Evolutionary conservation across 768 basidiomycete genomes (phyloP).

Genomic region (Roridomyces roridus): DNA sequence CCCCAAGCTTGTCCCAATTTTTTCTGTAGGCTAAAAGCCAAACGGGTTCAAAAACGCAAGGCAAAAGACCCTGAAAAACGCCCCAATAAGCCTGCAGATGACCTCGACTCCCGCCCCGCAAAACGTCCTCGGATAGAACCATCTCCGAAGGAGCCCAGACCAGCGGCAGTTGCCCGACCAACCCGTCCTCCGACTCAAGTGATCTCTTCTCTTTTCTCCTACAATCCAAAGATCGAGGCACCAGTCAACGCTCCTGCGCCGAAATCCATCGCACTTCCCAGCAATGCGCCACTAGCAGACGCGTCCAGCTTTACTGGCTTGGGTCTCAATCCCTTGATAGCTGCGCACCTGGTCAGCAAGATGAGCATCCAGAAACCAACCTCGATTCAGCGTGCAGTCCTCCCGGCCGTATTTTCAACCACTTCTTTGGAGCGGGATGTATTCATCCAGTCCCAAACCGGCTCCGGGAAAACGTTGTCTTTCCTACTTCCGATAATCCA

Average conservation of each 20-base stretch:
- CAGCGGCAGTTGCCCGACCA: slow-evolving; percentile 13
- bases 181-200: slow-evolving; percentile 53
- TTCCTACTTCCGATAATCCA: slow-evolving; percentile 95
- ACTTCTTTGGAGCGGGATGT: slow-evolving; percentile 64
- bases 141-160: slow-evolving; percentile 19
- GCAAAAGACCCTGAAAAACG: slow-evolving; percentile 40
- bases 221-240: slow-evolving; percentile 72
- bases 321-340: slow-evolving; percentile 82
- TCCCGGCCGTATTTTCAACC: slow-evolving; percentile 55
- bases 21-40: slow-evolving; percentile 69
- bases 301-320: slow-evolving; percentile 83
- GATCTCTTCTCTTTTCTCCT: slow-evolving; percentile 90
- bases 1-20: slow-evolving; percentile 14
- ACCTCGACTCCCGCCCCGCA: slow-evolving; percentile 39
- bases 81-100: slow-evolving; percentile 29
- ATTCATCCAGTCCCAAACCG: slow-evolving; percentile 96
- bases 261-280: slow-evolving; percentile 54
- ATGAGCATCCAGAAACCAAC: slow-evolving; percentile 88
- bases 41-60: slow-evolving; percentile 71
- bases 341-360: slow-evolving; percentile 77
- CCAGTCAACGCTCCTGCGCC: slow-evolving; percentile 35
- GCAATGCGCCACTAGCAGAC: slow-evolving; percentile 82
- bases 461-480: slow-evolving; percentile 94
- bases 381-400: slow-evolving; percentile 84
- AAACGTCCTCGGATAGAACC: slow-evolving; percentile 53